These are phyloP conservation scores for Tubosaeta sp. DNA, from an alignment of 768 basidiomycete species.

Conservation along the genomic window DNA sequence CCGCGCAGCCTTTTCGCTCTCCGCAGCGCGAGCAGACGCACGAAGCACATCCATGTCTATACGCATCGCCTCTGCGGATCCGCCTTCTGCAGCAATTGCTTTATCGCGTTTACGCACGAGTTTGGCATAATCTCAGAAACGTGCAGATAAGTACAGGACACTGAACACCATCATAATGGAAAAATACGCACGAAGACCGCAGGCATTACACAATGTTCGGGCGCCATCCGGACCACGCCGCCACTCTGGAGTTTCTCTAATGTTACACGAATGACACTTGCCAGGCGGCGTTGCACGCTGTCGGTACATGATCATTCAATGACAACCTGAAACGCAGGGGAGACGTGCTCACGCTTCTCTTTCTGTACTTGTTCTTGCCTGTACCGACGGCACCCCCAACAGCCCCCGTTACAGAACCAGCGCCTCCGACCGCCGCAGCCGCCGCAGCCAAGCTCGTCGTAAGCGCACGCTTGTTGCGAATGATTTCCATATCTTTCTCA, in stretches of 20 bases:
- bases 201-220: conserved; percentile 80
- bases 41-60: conserved; percentile 77
- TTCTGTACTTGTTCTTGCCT: conserved; percentile 75
- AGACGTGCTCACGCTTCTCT: conserved; percentile 67
- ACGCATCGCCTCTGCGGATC: conserved; percentile 37
- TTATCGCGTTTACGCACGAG: conserved; percentile 78
- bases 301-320: conserved; percentile 26
- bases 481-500: conserved; percentile 82
- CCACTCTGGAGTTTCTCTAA: conserved; percentile 88
- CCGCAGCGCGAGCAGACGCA: conserved; percentile 62
- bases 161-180: neutral
- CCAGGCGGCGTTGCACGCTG: conserved; percentile 84
- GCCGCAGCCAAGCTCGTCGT: conserved; percentile 56
- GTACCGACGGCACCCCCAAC: conserved; percentile 20
- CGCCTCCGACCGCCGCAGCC: conserved; percentile 35
- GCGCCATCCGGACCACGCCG: conserved; percentile 81
- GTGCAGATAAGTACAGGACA: neutral
- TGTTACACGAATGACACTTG: conserved; percentile 85
- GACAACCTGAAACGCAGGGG: conserved; percentile 5
- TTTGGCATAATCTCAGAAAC: conserved; percentile 68
- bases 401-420: conserved; percentile 31
- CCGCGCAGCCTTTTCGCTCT: conserved; percentile 30
- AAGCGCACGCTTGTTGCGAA: conserved; percentile 72
- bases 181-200: conserved; percentile 60
- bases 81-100: conserved; percentile 49